phyloP scores from a whole-genome alignment of 352 stramenopile species.

The Phytophthora crassamura region DNA sequence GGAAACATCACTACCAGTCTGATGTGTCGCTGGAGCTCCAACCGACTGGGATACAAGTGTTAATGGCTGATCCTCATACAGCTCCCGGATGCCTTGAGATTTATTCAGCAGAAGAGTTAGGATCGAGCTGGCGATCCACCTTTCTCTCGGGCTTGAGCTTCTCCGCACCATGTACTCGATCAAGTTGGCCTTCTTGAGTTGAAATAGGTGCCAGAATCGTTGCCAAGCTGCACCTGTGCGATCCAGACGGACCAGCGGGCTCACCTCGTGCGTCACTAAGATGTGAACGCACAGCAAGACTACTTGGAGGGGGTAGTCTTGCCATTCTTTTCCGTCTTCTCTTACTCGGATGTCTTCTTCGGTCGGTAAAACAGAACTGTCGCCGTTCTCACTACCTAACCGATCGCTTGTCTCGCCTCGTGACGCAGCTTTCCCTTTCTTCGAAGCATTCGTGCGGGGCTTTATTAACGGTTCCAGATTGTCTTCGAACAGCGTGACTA shows the following conservation, averaged over 20 bases:
- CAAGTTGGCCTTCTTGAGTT: conserved; percentile 58
- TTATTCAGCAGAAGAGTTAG: conserved; percentile 64
- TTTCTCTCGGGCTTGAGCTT: conserved; percentile 39
- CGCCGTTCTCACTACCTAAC: conserved; percentile 1
- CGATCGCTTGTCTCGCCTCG: neutral
- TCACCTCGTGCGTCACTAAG: conserved; percentile 64
- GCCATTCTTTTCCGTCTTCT: conserved; percentile 34
- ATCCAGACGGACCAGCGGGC: conserved; percentile 43
- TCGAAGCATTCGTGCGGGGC: conserved; percentile 8
- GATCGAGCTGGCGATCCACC: conserved; percentile 48
- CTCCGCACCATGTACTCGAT: conserved; percentile 44
- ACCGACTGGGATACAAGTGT: conserved; percentile 19
- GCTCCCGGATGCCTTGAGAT: conserved; percentile 45
- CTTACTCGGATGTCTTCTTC: conserved; percentile 3
- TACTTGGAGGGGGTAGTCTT: conserved; percentile 54
- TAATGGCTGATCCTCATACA: conserved; percentile 51
- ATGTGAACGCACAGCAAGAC: conserved; percentile 65
- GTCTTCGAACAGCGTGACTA: conserved; percentile 49
- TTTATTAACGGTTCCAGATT: conserved; percentile 54
- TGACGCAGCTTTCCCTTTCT: conserved; percentile 14
- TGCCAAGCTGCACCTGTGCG: conserved; percentile 50
- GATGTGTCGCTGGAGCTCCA: conserved; percentile 13
- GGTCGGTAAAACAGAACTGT: neutral
- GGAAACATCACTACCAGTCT: conserved; percentile 36
- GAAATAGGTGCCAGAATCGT: conserved; percentile 54